Percentiles rank a stretch among this genome's conserved stretches.
phyloP scores from a whole-genome alignment of 2,329 filamentous ascomycete genomes.

The Diaporthe australafricana region DNA sequence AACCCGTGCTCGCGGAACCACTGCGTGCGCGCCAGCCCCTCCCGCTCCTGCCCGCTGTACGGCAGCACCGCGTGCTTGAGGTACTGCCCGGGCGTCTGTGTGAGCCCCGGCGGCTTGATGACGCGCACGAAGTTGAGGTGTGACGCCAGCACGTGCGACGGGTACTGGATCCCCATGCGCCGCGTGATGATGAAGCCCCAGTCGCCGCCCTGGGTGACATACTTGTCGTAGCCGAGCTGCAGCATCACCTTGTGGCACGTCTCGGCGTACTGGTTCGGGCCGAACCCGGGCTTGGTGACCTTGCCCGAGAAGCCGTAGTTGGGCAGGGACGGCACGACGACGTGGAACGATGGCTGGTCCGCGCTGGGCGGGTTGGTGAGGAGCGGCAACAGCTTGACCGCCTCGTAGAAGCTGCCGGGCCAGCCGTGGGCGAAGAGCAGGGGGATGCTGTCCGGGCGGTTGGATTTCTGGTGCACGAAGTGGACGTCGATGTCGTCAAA shows the following conservation, averaged over 20 bases:
- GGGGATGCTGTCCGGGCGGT: constrained; percentile 48
- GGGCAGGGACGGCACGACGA: constrained; percentile 58
- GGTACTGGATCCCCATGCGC: constrained; percentile 69
- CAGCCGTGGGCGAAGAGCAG: constrained; percentile 57
- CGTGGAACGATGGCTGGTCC: constrained; percentile 54
- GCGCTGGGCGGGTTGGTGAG: constrained; percentile 45
- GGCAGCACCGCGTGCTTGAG: constrained; percentile 66
- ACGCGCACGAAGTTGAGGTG: constrained; percentile 70
- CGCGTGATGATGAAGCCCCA: constrained; percentile 78
- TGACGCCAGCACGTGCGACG: constrained; percentile 65
- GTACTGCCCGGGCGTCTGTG: constrained; percentile 66
- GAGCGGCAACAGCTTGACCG: constrained; percentile 48
- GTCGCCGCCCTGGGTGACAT: constrained; percentile 73
- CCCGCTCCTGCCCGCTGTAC: constrained; percentile 62
- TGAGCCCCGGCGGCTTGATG: constrained; percentile 57
- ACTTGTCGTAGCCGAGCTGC: constrained; percentile 51
- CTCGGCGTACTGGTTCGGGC: constrained; percentile 44
- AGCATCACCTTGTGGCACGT: constrained; percentile 53
- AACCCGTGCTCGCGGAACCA: constrained; percentile 70
- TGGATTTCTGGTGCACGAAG: constrained; percentile 66
- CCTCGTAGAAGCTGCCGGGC: constrained; percentile 56
- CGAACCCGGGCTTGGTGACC: constrained; percentile 47
- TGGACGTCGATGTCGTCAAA: constrained; percentile 72
- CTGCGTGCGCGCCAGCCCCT: constrained; percentile 61
- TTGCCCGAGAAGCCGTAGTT: constrained; percentile 57